Evolutionary conservation across 1,139 yeast species (phyloP).

Genomic region (Yamadazyma aaseri): DNA sequence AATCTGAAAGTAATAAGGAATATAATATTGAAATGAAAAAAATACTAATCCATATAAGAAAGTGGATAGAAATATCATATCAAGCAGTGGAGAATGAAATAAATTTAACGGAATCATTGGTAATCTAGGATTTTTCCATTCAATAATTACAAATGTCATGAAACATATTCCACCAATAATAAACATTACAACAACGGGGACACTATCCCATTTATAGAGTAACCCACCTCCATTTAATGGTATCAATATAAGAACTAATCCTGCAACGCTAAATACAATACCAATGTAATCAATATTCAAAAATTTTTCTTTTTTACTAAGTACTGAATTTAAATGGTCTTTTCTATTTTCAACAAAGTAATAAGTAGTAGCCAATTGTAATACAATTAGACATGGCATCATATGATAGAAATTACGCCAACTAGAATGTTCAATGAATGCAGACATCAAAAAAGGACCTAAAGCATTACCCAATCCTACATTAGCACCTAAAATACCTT

Average conservation of each 20-base stretch:
- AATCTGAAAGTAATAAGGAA: slow-evolving; percentile 52
- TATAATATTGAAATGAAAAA: slow-evolving; percentile 43
- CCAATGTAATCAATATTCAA: slow-evolving; percentile 51
- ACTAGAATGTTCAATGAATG: slow-evolving; percentile 37
- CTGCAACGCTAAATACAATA: slow-evolving; percentile 41
- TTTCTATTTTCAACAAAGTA: slow-evolving; percentile 23
- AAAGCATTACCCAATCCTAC: slow-evolving; percentile 56
- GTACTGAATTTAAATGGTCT: slow-evolving; percentile 20
- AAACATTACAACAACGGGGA: slow-evolving; percentile 45
- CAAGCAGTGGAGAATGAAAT: slow-evolving; percentile 38
- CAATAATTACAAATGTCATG: slow-evolving; percentile 40
- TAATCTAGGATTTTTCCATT: slow-evolving; percentile 46
- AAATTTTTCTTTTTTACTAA: slow-evolving; percentile 31
- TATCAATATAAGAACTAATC: slow-evolving; percentile 44
- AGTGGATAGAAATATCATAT: slow-evolving; percentile 41
- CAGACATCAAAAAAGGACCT: slow-evolving; percentile 59
- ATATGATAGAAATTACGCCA: slow-evolving; percentile 56
- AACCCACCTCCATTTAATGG: slow-evolving; percentile 60
- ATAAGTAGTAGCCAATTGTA: slow-evolving; percentile 26
- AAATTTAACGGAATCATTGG: slow-evolving; percentile 59
- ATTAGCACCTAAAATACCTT: slow-evolving; percentile 48
- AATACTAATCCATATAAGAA: slow-evolving; percentile 51
- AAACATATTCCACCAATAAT: slow-evolving; percentile 45
- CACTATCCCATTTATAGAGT: slow-evolving; percentile 49
- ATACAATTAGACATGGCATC: slow-evolving; percentile 42